Percentiles rank a stretch among this genome's conserved stretches.
Conservation (phyloP, 1,284 basidiomycete species). For the Naganishia liquefaciens region DNA sequence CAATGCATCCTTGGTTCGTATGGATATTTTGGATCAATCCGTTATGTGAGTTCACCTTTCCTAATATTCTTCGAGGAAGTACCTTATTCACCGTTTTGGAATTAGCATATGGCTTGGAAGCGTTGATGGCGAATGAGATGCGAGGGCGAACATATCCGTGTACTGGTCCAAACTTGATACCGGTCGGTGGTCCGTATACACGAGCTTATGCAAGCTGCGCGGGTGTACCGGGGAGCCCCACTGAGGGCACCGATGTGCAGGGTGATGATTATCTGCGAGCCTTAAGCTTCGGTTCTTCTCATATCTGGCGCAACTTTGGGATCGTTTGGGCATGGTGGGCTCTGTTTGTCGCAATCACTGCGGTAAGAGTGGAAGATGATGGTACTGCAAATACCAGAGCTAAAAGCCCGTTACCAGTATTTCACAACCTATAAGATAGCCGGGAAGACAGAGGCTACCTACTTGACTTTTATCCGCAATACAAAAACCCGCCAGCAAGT, state of each 20-base stretch:
- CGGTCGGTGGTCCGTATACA: conserved; percentile 49
- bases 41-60: neutral
- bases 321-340: conserved; percentile 19
- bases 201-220: conserved; percentile 41
- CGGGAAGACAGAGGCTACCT: conserved; percentile 1
- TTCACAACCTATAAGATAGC: conserved; percentile 11
- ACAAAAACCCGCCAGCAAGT: neutral
- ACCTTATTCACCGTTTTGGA: neutral
- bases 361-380: conserved; percentile 53
- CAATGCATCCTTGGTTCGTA: conserved; percentile 20
- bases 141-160: conserved; percentile 48
- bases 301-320: conserved; percentile 52
- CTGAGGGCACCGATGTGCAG: conserved; percentile 51
- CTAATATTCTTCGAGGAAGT: neutral
- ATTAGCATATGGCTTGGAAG: conserved; percentile 46
- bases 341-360: conserved; percentile 64
- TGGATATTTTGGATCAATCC: conserved; percentile 19
- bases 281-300: conserved; percentile 63
- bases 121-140: conserved; percentile 58
- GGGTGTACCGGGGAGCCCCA: conserved; percentile 47
- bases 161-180: conserved; percentile 36
- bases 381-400: neutral
- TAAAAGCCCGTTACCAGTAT: conserved; percentile 52
- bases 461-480: conserved; percentile 6
- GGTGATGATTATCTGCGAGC: conserved; percentile 63